Evolutionary conservation across 2,329 filamentous ascomycete genomes (phyloP).

Genomic region (Stachybotrys echinatus): DNA sequence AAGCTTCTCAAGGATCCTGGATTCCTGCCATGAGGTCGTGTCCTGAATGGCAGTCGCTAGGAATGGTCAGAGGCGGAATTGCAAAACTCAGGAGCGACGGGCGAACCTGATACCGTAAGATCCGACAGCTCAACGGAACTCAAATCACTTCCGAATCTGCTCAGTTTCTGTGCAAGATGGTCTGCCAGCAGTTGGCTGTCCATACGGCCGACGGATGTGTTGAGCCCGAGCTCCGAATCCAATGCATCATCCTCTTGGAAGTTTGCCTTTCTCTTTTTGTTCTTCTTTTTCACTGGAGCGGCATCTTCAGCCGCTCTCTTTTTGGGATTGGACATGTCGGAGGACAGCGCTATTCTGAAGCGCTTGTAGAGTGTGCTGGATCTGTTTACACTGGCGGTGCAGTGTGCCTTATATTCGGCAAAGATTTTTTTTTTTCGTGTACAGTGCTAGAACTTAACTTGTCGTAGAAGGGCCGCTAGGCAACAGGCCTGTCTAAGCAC

Average conservation of each 20-base stretch:
- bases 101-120: slow-evolving; percentile 70
- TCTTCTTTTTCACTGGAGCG: slow-evolving; percentile 33
- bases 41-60: slow-evolving; percentile 71
- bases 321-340: slow-evolving; percentile 35
- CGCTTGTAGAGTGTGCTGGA: too few species aligned
- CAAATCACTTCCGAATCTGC: slow-evolving; percentile 72
- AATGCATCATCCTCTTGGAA: slow-evolving; percentile 50
- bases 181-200: slow-evolving; percentile 80
- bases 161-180: slow-evolving; percentile 74
- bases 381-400: too few species aligned
- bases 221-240: slow-evolving; percentile 69
- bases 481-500: not conserved
- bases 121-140: slow-evolving; percentile 82
- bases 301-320: slow-evolving; percentile 53
- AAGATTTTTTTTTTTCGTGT: not conserved
- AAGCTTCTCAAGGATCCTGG: slow-evolving; percentile 66
- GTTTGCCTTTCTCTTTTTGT: slow-evolving; percentile 52
- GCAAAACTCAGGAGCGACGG: not conserved
- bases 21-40: slow-evolving; percentile 66
- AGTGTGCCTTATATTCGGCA: not conserved
- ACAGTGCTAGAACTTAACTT: not conserved
- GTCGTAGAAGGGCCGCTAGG: too few species aligned
- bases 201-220: slow-evolving; percentile 76
- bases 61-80: slow-evolving; percentile 1
- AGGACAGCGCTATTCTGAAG: not conserved